These are phyloP conservation scores for Fusarium sp. DNA, from an alignment of 2,329 filamentous ascomycete genomes.

Conservation along the genomic window DNA sequence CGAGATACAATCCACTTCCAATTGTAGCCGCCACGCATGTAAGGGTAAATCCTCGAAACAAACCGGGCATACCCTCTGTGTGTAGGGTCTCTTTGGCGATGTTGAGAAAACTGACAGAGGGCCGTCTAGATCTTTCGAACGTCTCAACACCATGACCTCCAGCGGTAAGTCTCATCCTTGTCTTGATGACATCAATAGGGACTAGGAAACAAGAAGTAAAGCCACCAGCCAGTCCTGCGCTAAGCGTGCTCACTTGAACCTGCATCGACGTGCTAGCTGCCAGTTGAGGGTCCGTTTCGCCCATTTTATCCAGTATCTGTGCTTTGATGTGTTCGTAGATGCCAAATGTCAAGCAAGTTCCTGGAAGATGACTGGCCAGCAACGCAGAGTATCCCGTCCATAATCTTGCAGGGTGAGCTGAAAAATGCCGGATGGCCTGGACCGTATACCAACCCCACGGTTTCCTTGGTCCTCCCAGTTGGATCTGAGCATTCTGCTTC, in stretches of 20 bases:
- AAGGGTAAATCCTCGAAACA: constrained; percentile 24
- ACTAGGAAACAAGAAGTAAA: constrained; percentile 24
- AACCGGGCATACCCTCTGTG: constrained; percentile 15
- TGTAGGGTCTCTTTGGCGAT: constrained; percentile 24
- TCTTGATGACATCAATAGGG: constrained; percentile 24
- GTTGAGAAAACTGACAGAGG: not conserved
- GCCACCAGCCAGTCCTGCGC: constrained; percentile 25
- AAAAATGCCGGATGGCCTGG: constrained; percentile 15
- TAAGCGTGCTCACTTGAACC: constrained; percentile 20
- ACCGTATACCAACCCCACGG: constrained; percentile 11
- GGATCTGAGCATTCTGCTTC: constrained; percentile 26
- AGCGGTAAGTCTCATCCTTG: constrained; percentile 27
- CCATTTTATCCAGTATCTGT: not conserved
- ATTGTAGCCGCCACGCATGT: constrained; percentile 29
- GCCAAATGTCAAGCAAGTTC: constrained; percentile 25
- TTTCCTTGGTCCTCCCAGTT: not conserved
- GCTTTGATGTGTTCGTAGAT: constrained; percentile 30
- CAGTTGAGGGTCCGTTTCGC: not conserved
- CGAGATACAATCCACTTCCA: constrained; percentile 19
- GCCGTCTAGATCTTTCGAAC: constrained; percentile 7
- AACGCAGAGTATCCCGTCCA: constrained; percentile 31
- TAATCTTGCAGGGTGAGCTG: constrained; percentile 16
- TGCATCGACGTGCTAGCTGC: constrained; percentile 2
- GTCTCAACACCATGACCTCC: constrained; percentile 5
- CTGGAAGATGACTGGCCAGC: constrained; percentile 27